Evolutionary conservation across 1,139 yeast genomes (phyloP), one percentile per base, ranked within the genome.

Genomic region (Saccharomyces pastorianus): DNA sequence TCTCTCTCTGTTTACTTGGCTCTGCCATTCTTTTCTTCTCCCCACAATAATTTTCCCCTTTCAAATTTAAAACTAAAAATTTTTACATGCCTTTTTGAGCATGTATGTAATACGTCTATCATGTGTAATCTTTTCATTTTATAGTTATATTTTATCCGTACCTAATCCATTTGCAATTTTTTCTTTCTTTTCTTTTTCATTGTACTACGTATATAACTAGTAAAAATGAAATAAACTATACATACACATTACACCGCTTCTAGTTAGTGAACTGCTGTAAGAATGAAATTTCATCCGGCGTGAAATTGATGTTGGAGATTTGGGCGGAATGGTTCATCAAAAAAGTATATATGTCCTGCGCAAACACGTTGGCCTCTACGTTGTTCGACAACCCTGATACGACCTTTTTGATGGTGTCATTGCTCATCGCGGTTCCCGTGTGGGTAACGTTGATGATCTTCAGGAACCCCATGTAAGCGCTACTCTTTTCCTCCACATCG

Each of bases 401-500:
- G 4, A 66, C 57, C 14, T 60, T 61, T 17, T 57, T 58, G 32
- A 67, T 47, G 1, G 70, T 66, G 11, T 55, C 54, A 26, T 56
- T 53, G 9, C 64, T 57, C 55, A 63, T 56, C 20, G 51, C 38
- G 11, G 52, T 58, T 8, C 54, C 58, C 44, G 58, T 54, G 31
- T 59, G 61, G 13, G 61, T 58, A 13, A 64, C 31, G 42, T 68
- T 66, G 11, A 66, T 51, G 29, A 67, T 60, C 49, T 60, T 66
- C 28, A 67, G 55, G 50, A 69, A 66, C 13, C 73, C 73, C 59
- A 62, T 56, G 54, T 63, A 67, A 2, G 70, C 66, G 49, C 65
- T 60, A 23, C 70, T 63, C 53, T 68, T 69, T 56, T 69, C 73
- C 53, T 69, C 73, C 2, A 63, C 54, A 34, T 65, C 62, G 28